Evolutionary conservation across 2,329 filamentous ascomycete genomes (phyloP), one percentile per base, ranked within the genome.

Genomic region (Trichoderma cornu-damae): DNA sequence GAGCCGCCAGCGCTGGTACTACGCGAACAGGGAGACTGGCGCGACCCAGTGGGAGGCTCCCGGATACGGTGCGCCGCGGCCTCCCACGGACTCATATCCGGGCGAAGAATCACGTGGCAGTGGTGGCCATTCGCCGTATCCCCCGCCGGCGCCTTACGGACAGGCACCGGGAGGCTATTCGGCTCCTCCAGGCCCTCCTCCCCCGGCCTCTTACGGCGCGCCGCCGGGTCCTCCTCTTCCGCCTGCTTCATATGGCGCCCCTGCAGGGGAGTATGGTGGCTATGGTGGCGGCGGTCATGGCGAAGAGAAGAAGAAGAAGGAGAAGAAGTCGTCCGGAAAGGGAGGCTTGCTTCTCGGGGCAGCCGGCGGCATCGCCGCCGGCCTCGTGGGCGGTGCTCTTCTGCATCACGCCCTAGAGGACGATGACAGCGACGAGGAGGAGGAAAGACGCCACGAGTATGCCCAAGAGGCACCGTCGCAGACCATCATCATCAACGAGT

Each of bases 11-110:
- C 80, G 82, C 56, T 87, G 82, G 74, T 88, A 82, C 72, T 89
- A 85, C 65, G 76, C 83, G 57, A 83, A 88, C 68, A 73, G 82
- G 57, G 75, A 79, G 46, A 82, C 82, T 11, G 82, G 83, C 18
- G 79, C 77, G 58, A 79, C 82, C 0, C 84, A 87, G 69, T 88
- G 85, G 85, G 82, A 86, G 61, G 75, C 77, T 14, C 83, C 85
- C 2, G 70, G 71, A 11, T 66, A 69, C 50, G 63, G 64, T 2
- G 56, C 60, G 9, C 61, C 66, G 6, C 61, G 64, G 16, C 61
- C 65, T 56, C 62, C 61, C 9, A 61, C 61, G 46, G 60, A 64
- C 14, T 62, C 61, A 12, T 59, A 60, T 9, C 62, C 65, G 7
- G 62, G 63, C 24, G 60, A 66, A 18, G 64, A 60, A 43, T 66